A percentile compares a stretch with the other conserved stretches of the same genome.
Evolutionary conservation across 345 rosid species (phyloP).

Genomic region (Cardiospermum halicacabum): DNA sequence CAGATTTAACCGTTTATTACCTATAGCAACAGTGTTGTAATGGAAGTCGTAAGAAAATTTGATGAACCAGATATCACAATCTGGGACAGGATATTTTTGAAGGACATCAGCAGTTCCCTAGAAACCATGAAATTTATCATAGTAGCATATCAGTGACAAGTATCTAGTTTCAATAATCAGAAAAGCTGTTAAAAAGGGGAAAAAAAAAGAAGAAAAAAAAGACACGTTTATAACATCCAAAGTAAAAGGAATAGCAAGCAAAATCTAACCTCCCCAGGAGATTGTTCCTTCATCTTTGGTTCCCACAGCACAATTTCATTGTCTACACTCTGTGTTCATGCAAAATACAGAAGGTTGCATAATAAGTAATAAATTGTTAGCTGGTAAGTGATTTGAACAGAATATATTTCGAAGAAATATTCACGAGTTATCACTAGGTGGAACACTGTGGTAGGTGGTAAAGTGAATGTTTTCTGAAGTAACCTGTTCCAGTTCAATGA

Average conservation of each 20-base stretch:
- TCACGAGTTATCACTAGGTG: background rate
- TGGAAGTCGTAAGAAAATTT: constrained; percentile 91
- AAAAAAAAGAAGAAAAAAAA: background rate
- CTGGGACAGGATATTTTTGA: constrained; percentile 85
- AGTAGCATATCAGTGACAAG: background rate
- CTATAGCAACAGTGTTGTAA: constrained; percentile 71
- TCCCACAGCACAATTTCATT: constrained; percentile 94
- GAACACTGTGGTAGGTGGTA: background rate
- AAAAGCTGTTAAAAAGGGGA: background rate
- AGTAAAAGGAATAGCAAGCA: background rate
- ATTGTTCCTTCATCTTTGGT: constrained; percentile 91
- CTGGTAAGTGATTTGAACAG: background rate
- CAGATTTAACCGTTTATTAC: constrained; percentile 27
- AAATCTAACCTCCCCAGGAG: constrained; percentile 85
- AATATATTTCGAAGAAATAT: background rate
- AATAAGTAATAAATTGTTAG: background rate
- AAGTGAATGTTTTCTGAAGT: background rate
- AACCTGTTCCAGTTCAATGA: background rate
- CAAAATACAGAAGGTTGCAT: constrained; percentile 9
- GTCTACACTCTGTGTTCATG: constrained; percentile 79
- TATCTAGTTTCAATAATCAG: background rate
- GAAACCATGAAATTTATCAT: background rate
- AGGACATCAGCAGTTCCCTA: constrained; percentile 90
- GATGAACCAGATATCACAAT: constrained; percentile 96
- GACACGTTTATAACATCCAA: background rate